These are phyloP conservation scores for Metarhizium humberi DNA, from an alignment of 2,329 filamentous ascomycete genomes.

Conservation along the genomic window DNA sequence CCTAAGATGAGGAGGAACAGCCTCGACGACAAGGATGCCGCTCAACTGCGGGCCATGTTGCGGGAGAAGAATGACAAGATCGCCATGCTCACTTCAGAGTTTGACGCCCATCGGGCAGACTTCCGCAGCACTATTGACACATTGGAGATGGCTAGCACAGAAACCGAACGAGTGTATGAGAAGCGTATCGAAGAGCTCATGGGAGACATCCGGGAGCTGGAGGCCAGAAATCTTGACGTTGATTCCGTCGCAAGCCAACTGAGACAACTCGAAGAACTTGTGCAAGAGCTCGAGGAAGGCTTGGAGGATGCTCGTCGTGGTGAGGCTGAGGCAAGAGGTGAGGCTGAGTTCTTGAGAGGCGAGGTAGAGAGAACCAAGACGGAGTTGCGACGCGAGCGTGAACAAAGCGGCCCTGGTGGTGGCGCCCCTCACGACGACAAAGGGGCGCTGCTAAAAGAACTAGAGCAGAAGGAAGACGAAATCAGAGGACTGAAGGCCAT, in stretches of 20 bases:
- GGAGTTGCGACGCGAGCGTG: constrained; percentile 79
- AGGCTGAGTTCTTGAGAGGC: constrained; percentile 89
- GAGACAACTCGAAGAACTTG: constrained; percentile 90
- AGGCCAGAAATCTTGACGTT: constrained; percentile 79
- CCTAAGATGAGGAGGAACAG: constrained; percentile 33
- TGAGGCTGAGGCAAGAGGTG: constrained; percentile 88
- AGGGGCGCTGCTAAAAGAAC: constrained; percentile 54
- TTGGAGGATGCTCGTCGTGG: constrained; percentile 89
- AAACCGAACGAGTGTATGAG: constrained; percentile 94
- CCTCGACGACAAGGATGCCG: constrained; percentile 60
- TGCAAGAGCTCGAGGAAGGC: constrained; percentile 93
- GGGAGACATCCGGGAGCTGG: constrained; percentile 72
- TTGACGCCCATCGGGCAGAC: constrained; percentile 88
- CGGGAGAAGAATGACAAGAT: constrained; percentile 98
- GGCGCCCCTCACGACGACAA: constrained; percentile 34
- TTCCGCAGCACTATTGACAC: constrained; percentile 97
- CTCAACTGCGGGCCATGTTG: constrained; percentile 70
- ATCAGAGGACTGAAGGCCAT: constrained; percentile 96
- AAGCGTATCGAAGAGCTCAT: constrained; percentile 81
- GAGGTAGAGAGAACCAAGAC: constrained; percentile 88
- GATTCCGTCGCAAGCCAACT: constrained; percentile 84
- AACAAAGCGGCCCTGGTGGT: constrained; percentile 47
- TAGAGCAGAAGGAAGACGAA: constrained; percentile 94
- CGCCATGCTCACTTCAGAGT: constrained; percentile 82
- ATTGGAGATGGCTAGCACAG: constrained; percentile 86